A percentile compares a stretch with the other conserved stretches of the same genome.
These are phyloP conservation scores for Lachnellula suecica DNA, from an alignment of 2,329 filamentous ascomycete genomes.

Conservation along the genomic window DNA sequence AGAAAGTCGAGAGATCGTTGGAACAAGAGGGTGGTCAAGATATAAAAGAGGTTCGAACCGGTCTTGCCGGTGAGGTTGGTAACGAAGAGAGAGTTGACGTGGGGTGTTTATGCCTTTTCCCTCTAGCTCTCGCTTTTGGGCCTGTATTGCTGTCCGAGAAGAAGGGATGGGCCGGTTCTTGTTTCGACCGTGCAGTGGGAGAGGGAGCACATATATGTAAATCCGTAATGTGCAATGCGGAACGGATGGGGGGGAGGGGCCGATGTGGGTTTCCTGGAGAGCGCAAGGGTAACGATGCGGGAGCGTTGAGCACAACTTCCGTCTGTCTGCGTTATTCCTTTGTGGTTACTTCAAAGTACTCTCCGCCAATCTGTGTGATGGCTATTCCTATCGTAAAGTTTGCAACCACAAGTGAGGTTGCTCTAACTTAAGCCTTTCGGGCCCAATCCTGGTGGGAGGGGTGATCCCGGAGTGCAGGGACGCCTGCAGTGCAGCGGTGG, in stretches of 20 bases:
- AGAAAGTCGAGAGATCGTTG: background rate
- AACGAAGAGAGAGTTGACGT: constrained; percentile 1
- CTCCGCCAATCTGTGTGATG: too few species aligned
- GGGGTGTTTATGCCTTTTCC: constrained; percentile 12
- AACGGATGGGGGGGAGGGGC: constrained; percentile 6
- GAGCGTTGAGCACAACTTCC: constrained; percentile 6
- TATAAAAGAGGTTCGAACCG: constrained; percentile 11
- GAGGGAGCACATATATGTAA: constrained; percentile 16
- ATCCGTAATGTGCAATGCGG: background rate
- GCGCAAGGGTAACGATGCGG: constrained; percentile 17
- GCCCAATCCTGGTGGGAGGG: background rate
- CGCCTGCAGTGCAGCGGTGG: too few species aligned
- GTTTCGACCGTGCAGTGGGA: constrained; percentile 18
- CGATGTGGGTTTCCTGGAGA: constrained; percentile 8
- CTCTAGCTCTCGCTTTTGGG: constrained; percentile 8
- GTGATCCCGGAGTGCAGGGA: too few species aligned
- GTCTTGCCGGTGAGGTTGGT: background rate
- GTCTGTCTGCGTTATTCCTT: constrained; percentile 4
- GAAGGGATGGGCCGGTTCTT: constrained; percentile 17
- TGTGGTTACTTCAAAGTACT: too few species aligned
- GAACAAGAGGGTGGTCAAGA: constrained; percentile 4
- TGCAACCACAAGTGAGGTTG: too few species aligned
- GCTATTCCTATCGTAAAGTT: too few species aligned
- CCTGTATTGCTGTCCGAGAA: constrained; percentile 9
- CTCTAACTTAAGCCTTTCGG: background rate